These are phyloP conservation scores for Fusarium piperis DNA, from an alignment of 2,329 filamentous ascomycete genomes.

Conservation along the genomic window DNA sequence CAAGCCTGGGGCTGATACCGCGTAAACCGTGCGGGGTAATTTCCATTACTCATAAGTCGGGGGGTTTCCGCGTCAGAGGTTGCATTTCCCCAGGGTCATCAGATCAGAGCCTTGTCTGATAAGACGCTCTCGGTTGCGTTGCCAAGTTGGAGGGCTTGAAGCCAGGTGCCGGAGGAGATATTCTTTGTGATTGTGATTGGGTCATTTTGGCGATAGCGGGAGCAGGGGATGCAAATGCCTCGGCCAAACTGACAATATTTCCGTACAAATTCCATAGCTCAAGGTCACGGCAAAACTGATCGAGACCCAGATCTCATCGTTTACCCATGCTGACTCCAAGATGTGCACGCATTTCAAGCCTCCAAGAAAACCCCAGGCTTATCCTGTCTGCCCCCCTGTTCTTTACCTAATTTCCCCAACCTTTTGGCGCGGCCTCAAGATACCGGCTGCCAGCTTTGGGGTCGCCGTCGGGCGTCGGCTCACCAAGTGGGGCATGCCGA, in stretches of 20 bases:
- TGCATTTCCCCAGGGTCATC: neutral
- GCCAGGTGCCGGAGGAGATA: neutral
- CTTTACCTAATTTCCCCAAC: neutral
- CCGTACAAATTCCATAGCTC: too few relatives aligned
- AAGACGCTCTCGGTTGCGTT: neutral
- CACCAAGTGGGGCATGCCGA: neutral
- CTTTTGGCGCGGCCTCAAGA: neutral
- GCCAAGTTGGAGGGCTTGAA: neutral
- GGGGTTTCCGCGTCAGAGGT: neutral
- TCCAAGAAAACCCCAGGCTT: neutral
- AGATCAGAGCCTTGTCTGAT: neutral
- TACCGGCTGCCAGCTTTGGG: neutral
- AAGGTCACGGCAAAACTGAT: neutral
- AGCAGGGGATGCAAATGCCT: neutral
- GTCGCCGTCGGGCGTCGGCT: neutral
- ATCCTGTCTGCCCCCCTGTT: neutral
- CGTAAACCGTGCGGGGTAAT: conserved; percentile 38
- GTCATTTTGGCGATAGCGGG: neutral
- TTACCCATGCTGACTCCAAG: neutral
- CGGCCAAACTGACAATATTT: neutral
- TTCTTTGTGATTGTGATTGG: neutral
- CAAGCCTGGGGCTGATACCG: conserved; percentile 11
- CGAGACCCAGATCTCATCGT: neutral
- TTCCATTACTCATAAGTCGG: conserved; percentile 34
- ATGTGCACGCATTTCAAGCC: neutral